A percentile compares a stretch with the other conserved stretches of the same genome.
phyloP scores from a whole-genome alignment of 1,284 basidiomycete genomes.

The Paramarasmius palmivorus region DNA sequence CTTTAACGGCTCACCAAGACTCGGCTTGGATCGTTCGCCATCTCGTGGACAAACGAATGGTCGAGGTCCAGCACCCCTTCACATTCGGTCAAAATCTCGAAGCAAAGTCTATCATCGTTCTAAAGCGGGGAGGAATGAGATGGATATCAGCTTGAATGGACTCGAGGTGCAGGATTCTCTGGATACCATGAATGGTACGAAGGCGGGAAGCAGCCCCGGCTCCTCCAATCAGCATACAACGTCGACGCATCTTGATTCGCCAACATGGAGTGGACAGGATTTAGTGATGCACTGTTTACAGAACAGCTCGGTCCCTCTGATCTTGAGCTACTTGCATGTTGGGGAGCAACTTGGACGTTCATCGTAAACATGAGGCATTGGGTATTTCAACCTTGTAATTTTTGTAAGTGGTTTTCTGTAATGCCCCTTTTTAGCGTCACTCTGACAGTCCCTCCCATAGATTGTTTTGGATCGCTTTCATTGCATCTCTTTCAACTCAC shows the following conservation, averaged over 20 bases:
- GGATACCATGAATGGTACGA: slow-evolving; percentile 31
- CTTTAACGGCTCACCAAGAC: not conserved
- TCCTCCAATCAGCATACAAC: not conserved
- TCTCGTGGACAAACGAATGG: slow-evolving; percentile 18
- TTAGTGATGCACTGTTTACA: slow-evolving; percentile 69
- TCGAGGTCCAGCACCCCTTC: slow-evolving; percentile 27
- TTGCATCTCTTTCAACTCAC: not conserved
- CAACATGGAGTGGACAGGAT: slow-evolving; percentile 67
- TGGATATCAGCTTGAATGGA: slow-evolving; percentile 38
- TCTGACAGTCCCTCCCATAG: not conserved
- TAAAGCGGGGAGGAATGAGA: slow-evolving; percentile 57
- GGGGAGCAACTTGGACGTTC: slow-evolving; percentile 29
- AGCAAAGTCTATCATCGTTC: slow-evolving; percentile 65
- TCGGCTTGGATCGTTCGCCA: slow-evolving; percentile 13
- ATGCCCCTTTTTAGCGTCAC: not conserved
- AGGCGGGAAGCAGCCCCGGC: slow-evolving; percentile 24
- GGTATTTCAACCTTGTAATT: slow-evolving; percentile 9
- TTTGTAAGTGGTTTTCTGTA: not conserved
- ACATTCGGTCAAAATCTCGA: slow-evolving; percentile 67
- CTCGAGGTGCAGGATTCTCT: slow-evolving; percentile 33
- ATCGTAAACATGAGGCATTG: slow-evolving; percentile 12
- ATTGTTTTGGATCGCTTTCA: slow-evolving; percentile 1
- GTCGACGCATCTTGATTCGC: slow-evolving; percentile 37
- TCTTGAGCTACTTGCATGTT: slow-evolving; percentile 56
- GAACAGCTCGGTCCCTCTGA: slow-evolving; percentile 65